Base-by-base conservation (phyloP, 371 early-diverging fungal species). In the Apophysomyces elegans region DNA sequence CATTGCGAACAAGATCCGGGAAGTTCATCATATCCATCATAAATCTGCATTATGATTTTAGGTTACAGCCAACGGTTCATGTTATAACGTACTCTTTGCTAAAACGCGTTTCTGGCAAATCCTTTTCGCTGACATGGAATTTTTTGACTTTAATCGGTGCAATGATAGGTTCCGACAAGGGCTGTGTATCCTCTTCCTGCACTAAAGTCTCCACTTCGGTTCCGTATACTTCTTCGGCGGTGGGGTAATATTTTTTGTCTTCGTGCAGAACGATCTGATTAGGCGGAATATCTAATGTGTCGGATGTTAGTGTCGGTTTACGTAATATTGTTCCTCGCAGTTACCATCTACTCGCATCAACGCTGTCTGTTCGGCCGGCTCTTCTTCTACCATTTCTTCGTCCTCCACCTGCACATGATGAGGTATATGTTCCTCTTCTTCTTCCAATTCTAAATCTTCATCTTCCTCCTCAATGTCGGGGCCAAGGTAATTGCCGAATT, bases 401-500 rank as follows among this genome's bases (percentile, higher is more conserved):
- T 69, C 73, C 14, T 59, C 62, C 54, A 37, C n/a, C 16, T 63
- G 39, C 5, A 54, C 13, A 37, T 18, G 41, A n/a, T 54, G 39
- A 5, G 50, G 50, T 5, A 39, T 62, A 1, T 35, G 39, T 18
- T 70, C 70, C 26, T 26, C 26, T 60, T 56, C 57, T 67, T 71
- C 64, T 61, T 76, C 73, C 32, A 67, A 37, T 46, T 74, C 74
- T 47, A 71, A 59, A 56, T 77, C 78, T n/a, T 74, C 85, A 35
- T 83, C 84, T n/a, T 80, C 81, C 58, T 89, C 89, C 54, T 89
- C 87, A 63, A 96, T 84, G 63, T 97, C 97, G 38, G 97, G 96
- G 35, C 98, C 99, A 73, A 99, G 91, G 82, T 97, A 98, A 85
- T 99, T 99, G 72, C 99, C 98, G 81, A 96, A 98, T 78, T 97